Conservation (phyloP, 164 flowering plant species). For the Akebia trifoliata region DNA sequence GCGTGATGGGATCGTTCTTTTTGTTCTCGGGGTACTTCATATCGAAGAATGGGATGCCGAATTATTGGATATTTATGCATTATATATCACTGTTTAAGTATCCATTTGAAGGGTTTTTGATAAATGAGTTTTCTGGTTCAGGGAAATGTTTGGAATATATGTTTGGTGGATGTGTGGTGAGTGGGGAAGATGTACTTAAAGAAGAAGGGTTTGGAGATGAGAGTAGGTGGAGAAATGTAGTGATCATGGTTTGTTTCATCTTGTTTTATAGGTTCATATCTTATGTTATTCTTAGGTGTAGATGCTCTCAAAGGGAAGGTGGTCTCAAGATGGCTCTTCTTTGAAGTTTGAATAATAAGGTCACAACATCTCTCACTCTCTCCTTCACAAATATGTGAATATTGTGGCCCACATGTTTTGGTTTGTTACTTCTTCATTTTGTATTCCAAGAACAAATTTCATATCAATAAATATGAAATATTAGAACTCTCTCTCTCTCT, state of each 20-base stretch:
- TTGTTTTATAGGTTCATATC: conserved; percentile 77
- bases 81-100: conserved; percentile 88
- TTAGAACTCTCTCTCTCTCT: too few relatives aligned
- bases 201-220: conserved; percentile 71
- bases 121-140: conserved; percentile 73
- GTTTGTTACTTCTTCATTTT: too few relatives aligned
- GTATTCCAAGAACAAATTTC: too few relatives aligned
- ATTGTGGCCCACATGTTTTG: too few relatives aligned
- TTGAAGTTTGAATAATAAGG: too few relatives aligned
- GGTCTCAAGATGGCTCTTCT: too few relatives aligned
- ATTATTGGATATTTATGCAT: conserved; percentile 88
- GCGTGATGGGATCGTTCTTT: conserved; percentile 91
- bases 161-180: conserved; percentile 64
- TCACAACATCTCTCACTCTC: too few relatives aligned
- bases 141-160: conserved; percentile 64
- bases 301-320: conserved; percentile 56
- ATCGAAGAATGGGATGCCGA: conserved; percentile 67
- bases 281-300: conserved; percentile 75
- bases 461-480: too few relatives aligned
- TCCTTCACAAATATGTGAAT: too few relatives aligned
- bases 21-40: conserved; percentile 94
- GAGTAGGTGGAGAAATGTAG: conserved; percentile 71
- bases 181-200: conserved; percentile 67
- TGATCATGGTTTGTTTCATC: conserved; percentile 69
- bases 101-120: conserved; percentile 90